Evolutionary conservation across 345 rosid species (phyloP).

Genomic region (Brassica juncea): DNA sequence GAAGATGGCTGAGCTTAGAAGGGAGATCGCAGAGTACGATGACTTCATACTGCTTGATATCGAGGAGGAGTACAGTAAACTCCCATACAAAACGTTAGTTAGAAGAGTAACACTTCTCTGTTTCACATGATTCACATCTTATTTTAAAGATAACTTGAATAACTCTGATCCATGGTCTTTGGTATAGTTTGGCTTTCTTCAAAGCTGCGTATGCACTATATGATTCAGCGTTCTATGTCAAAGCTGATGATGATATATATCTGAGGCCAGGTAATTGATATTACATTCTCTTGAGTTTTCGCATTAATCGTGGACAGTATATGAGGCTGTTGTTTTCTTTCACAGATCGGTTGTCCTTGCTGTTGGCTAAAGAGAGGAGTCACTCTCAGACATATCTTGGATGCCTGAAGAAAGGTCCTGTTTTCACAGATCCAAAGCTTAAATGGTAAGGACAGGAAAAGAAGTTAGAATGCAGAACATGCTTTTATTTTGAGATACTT

Average conservation of each 20-base stretch:
- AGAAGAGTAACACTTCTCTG: neutral
- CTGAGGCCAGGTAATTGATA: slow-evolving; percentile 74
- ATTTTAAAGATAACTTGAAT: neutral
- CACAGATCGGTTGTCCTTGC: slow-evolving; percentile 72
- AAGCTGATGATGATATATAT: slow-evolving; percentile 94
- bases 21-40: slow-evolving; percentile 72
- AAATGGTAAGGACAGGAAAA: slow-evolving; percentile 59
- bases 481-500: slow-evolving; percentile 7
- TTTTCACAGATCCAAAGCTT: slow-evolving; percentile 80
- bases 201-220: slow-evolving; percentile 81
- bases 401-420: slow-evolving; percentile 89
- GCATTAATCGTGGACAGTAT: neutral
- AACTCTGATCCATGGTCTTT: neutral
- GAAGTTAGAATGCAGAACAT: neutral
- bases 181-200: slow-evolving; percentile 75
- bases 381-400: slow-evolving; percentile 92
- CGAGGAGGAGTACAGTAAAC: slow-evolving; percentile 96
- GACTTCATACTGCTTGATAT: slow-evolving; percentile 83
- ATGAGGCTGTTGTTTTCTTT: slow-evolving; percentile 17
- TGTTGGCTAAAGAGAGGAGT: slow-evolving; percentile 75
- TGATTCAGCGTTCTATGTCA: slow-evolving; percentile 83
- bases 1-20: slow-evolving; percentile 65
- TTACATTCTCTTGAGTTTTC: neutral
- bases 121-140: neutral
- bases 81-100: slow-evolving; percentile 96